Conservation (phyloP, 352 stramenopile species). For the Phytophthora tubulina region DNA sequence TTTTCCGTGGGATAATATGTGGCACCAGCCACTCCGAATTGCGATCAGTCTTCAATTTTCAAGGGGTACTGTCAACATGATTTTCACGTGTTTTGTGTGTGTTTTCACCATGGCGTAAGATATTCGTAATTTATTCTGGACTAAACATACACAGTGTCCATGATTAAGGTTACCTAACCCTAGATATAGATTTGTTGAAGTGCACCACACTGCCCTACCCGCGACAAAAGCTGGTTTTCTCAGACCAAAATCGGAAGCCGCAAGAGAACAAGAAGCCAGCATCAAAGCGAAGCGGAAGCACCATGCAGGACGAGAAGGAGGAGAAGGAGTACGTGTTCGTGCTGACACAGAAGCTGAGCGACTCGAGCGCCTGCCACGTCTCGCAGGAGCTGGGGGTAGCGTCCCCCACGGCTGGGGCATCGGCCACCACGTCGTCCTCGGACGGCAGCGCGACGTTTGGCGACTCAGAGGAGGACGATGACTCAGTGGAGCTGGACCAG, state of each 20-base stretch:
- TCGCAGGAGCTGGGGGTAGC: constrained; percentile 34
- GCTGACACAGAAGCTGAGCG: constrained; percentile 45
- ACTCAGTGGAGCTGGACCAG: constrained; percentile 61
- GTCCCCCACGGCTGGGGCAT: constrained; percentile 33
- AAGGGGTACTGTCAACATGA: no score
- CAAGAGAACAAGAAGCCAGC: constrained; percentile 3
- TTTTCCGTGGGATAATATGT: no score
- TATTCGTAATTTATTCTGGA: no score
- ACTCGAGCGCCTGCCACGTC: constrained; percentile 41
- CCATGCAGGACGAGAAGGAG: constrained; percentile 45
- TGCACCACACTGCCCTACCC: background rate
- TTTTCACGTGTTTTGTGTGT: no score
- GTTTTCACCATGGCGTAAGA: no score
- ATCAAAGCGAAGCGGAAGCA: constrained; percentile 14
- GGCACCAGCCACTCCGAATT: no score
- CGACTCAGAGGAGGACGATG: constrained; percentile 44
- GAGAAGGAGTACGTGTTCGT: constrained; percentile 87
- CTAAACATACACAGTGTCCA: no score
- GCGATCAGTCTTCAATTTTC: no score
- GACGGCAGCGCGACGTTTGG: constrained; percentile 43
- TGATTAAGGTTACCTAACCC: no score
- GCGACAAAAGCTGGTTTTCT: constrained; percentile 6
- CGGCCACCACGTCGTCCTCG: constrained; percentile 40
- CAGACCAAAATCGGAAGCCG: constrained; percentile 6
- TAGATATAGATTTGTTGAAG: background rate